These are phyloP conservation scores for Paulownia fortunei DNA, from an alignment of 257 asterid species.

Conservation along the genomic window DNA sequence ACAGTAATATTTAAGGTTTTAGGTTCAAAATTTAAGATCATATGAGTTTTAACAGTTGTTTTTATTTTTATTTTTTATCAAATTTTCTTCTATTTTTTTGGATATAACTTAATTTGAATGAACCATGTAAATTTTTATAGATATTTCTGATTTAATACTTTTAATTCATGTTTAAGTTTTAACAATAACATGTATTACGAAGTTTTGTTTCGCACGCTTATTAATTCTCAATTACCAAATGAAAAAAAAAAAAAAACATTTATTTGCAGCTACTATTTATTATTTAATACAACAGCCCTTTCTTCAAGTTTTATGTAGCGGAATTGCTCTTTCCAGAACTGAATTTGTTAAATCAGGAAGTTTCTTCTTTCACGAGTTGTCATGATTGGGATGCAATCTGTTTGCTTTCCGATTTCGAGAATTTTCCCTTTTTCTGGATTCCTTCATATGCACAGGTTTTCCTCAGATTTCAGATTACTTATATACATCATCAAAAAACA, in stretches of 20 bases:
- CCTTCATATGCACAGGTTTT: constrained; percentile 24
- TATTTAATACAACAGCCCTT: neutral
- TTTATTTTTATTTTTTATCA: too few relatives aligned
- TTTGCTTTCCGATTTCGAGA: constrained; percentile 20
- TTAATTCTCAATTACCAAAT: too few relatives aligned
- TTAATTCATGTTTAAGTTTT: too few relatives aligned
- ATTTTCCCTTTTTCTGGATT: constrained; percentile 4
- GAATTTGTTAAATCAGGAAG: neutral
- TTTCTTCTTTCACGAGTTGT: constrained; percentile 17
- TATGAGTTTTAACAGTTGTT: too few relatives aligned
- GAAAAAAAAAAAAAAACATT: neutral
- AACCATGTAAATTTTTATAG: too few relatives aligned
- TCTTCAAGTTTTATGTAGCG: neutral
- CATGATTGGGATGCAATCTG: constrained; percentile 13
- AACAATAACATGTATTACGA: too few relatives aligned
- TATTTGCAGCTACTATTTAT: neutral
- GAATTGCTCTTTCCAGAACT: constrained; percentile 5
- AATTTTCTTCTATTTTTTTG: too few relatives aligned
- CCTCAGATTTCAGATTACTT: constrained; percentile 10
- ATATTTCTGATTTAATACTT: too few relatives aligned
- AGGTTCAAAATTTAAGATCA: too few relatives aligned
- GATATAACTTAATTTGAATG: too few relatives aligned
- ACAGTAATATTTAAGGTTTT: too few relatives aligned
- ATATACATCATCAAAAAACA: neutral
- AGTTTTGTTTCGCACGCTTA: neutral